phyloP scores from a whole-genome alignment of 352 stramenopile genomes.

The Globisporangium uncinulatum region DNA sequence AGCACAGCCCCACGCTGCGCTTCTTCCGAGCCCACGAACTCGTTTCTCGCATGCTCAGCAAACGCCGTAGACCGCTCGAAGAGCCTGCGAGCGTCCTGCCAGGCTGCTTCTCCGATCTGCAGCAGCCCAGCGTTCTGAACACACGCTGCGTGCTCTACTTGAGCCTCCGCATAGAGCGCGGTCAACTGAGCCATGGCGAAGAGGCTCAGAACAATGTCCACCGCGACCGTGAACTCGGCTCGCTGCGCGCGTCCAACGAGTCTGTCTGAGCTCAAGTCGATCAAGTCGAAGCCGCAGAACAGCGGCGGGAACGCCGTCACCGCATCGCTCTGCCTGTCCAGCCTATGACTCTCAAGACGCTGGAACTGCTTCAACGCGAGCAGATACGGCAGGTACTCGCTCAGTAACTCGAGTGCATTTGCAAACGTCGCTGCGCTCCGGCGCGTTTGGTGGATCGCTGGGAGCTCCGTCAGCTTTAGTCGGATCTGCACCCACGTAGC shows the following conservation, averaged over 20 bases:
- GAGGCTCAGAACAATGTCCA: conserved; percentile 32
- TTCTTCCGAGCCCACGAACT: not conserved
- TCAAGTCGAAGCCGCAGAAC: conserved; percentile 36
- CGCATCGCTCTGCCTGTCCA: too few species aligned
- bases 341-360: not conserved
- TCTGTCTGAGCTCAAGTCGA: conserved; percentile 28
- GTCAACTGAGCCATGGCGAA: conserved; percentile 33
- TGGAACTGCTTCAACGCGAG: conserved; percentile 31
- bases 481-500: conserved; percentile 20
- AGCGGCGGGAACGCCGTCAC: conserved; percentile 27
- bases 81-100: conserved; percentile 20
- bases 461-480: conserved; percentile 46
- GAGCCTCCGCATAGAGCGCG: conserved; percentile 23
- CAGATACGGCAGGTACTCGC: conserved; percentile 35
- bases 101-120: conserved; percentile 25
- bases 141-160: conserved; percentile 12
- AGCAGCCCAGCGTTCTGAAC: conserved; percentile 11
- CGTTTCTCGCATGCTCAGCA: conserved; percentile 2
- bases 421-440: conserved; percentile 13
- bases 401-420: conserved; percentile 26
- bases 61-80: conserved; percentile 17
- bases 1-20: conserved; percentile 1
- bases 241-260: conserved; percentile 22
- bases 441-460: conserved; percentile 22
- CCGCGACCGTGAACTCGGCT: conserved; percentile 15